phyloP scores from a whole-genome alignment of 345 rosid species.

The Lepidium sativum region DNA sequence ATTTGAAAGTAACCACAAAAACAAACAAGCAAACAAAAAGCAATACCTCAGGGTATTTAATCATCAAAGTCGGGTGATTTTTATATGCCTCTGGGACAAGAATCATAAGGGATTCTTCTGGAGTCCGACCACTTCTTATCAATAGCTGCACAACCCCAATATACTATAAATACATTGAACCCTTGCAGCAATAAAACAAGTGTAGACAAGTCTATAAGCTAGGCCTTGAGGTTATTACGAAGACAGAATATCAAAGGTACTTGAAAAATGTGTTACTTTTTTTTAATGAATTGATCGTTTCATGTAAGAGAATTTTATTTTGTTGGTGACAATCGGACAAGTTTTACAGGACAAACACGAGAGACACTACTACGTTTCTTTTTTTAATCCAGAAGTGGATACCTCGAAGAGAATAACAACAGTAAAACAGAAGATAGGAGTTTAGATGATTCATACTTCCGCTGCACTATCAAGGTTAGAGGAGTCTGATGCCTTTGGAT shows the following conservation, averaged over 20 bases:
- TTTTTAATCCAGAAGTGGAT: not conserved
- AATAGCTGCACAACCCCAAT: conserved; percentile 47
- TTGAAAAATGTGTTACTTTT: not conserved
- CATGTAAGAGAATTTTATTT: not conserved
- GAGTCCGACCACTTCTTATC: conserved; percentile 89
- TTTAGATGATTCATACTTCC: conserved; percentile 49
- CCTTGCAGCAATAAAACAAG: not conserved
- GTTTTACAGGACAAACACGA: not conserved
- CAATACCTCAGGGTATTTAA: conserved; percentile 92
- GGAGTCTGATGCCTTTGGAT: conserved; percentile 93
- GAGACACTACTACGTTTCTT: not conserved
- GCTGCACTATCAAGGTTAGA: conserved; percentile 97
- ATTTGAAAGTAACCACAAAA: conserved; percentile 6
- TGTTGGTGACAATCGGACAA: not conserved
- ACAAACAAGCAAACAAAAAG: not conserved
- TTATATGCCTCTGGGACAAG: conserved; percentile 99
- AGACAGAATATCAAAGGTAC: not conserved
- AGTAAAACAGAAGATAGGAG: not conserved
- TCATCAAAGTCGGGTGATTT: conserved; percentile 79
- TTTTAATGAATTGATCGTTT: not conserved
- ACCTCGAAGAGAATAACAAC: conserved; percentile 8
- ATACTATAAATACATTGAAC: conserved; percentile 1
- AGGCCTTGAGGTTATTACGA: not conserved
- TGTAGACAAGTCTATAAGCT: not conserved
- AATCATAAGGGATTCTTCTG: conserved; percentile 94